phyloP scores from a whole-genome alignment of 352 stramenopile species.

The Globisporangium irregulare region DNA sequence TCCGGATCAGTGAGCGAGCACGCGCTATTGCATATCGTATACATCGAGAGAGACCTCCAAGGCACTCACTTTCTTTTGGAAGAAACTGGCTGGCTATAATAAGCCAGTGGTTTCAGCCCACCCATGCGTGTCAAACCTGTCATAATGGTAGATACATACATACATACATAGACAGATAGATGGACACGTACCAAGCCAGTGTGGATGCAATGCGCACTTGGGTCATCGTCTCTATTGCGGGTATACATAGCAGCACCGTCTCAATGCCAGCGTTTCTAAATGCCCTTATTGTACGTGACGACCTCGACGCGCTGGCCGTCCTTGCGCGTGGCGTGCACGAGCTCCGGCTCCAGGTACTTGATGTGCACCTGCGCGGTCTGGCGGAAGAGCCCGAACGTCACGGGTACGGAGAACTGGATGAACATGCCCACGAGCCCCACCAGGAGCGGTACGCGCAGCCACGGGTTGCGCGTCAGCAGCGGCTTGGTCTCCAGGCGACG shows the following conservation, averaged over 20 bases:
- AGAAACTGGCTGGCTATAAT: too few relatives aligned
- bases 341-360: conserved; percentile 65
- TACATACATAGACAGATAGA: too few relatives aligned
- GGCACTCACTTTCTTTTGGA: too few relatives aligned
- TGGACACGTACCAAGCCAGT: too few relatives aligned
- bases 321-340: conserved; percentile 34
- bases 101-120: too few relatives aligned
- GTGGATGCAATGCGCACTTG: too few relatives aligned
- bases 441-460: conserved; percentile 64
- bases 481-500: conserved; percentile 46
- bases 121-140: too few relatives aligned
- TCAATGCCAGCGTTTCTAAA: conserved; percentile 22
- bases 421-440: conserved; percentile 66
- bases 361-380: conserved; percentile 69
- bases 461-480: conserved; percentile 37
- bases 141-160: too few relatives aligned
- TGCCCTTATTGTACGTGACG: conserved; percentile 84
- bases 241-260: neutral
- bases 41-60: too few relatives aligned
- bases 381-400: conserved; percentile 85
- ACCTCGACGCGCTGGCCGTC: conserved; percentile 54
- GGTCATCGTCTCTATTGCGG: neutral
- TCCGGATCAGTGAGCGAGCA: too few relatives aligned
- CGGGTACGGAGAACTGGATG: conserved; percentile 82
- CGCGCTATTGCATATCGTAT: too few relatives aligned